phyloP scores from a whole-genome alignment of 2,329 filamentous ascomycete genomes.

The Pseudogymnoascus sp. region DNA sequence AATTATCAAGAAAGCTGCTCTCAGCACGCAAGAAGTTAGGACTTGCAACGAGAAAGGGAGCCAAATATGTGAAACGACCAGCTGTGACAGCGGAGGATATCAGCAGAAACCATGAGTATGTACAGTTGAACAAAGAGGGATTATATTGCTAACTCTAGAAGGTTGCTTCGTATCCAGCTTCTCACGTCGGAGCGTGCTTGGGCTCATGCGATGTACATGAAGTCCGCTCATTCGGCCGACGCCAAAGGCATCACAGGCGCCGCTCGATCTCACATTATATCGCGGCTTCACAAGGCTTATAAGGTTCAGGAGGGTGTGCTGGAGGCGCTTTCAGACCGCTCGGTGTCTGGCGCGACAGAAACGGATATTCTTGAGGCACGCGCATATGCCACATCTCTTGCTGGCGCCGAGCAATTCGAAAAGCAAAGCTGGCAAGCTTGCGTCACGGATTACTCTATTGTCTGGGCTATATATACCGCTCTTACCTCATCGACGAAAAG shows the following conservation, averaged over 20 bases:
- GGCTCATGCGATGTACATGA: conserved; percentile 95
- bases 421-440: conserved; percentile 79
- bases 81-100: conserved; percentile 68
- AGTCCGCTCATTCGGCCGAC: conserved; percentile 70
- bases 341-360: conserved; percentile 55
- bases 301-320: conserved; percentile 61
- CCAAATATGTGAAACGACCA: conserved; percentile 70
- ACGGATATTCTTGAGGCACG: conserved; percentile 74
- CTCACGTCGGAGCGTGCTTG: conserved; percentile 84
- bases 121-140: conserved; percentile 9
- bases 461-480: conserved; percentile 74
- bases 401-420: conserved; percentile 74
- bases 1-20: conserved; percentile 72
- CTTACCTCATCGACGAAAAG: conserved; percentile 58
- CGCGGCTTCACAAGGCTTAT: conserved; percentile 73
- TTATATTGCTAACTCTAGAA: conserved; percentile 28
- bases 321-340: conserved; percentile 52
- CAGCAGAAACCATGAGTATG: conserved; percentile 66
- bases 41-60: conserved; percentile 73
- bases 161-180: conserved; percentile 70
- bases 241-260: conserved; percentile 70
- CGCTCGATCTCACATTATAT: conserved; percentile 80
- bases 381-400: conserved; percentile 71
- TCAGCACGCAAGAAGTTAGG: conserved; percentile 79
- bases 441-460: conserved; percentile 64